These are phyloP conservation scores for Ceratocystis eucalypticola DNA, from an alignment of 2,329 filamentous ascomycete genomes.

Conservation along the genomic window DNA sequence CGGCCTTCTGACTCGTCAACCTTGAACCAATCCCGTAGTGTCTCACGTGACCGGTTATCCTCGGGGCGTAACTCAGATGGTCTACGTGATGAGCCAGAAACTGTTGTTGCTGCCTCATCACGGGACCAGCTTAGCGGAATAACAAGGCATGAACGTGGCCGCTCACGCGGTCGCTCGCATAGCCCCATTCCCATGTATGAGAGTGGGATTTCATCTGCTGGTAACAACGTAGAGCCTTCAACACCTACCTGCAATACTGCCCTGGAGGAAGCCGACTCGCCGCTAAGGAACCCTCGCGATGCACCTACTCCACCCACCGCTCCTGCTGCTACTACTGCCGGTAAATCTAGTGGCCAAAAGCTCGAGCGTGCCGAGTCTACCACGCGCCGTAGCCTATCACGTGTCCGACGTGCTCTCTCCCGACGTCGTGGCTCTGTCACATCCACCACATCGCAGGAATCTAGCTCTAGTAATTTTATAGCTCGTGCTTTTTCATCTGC, in stretches of 20 bases:
- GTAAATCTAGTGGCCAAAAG: constrained; percentile 12
- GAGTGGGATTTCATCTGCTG: not conserved
- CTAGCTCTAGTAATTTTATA: constrained; percentile 9
- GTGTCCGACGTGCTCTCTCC: constrained; percentile 41
- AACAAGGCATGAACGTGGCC: not conserved
- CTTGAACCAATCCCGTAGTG: constrained; percentile 20
- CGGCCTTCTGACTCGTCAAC: constrained; percentile 37
- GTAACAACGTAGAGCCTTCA: not conserved
- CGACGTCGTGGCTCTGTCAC: constrained; percentile 32
- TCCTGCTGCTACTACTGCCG: constrained; percentile 20
- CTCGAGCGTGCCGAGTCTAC: constrained; percentile 22
- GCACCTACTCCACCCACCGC: constrained; percentile 39
- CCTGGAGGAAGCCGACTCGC: constrained; percentile 45
- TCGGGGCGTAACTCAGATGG: constrained; percentile 1
- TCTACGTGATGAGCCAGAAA: not conserved
- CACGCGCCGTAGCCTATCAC: constrained; percentile 35
- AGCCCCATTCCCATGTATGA: not conserved
- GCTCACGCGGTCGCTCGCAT: constrained; percentile 6
- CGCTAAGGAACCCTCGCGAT: constrained; percentile 47
- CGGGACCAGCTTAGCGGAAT: not conserved
- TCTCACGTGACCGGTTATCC: constrained; percentile 8
- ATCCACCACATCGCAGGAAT: constrained; percentile 14
- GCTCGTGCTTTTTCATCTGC: constrained; percentile 13
- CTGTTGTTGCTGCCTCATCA: not conserved
- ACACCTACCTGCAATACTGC: constrained; percentile 26